Evolutionary conservation across 345 rosid genomes (phyloP), one percentile per base, ranked within the genome.

Genomic region (Adansonia digitata): DNA sequence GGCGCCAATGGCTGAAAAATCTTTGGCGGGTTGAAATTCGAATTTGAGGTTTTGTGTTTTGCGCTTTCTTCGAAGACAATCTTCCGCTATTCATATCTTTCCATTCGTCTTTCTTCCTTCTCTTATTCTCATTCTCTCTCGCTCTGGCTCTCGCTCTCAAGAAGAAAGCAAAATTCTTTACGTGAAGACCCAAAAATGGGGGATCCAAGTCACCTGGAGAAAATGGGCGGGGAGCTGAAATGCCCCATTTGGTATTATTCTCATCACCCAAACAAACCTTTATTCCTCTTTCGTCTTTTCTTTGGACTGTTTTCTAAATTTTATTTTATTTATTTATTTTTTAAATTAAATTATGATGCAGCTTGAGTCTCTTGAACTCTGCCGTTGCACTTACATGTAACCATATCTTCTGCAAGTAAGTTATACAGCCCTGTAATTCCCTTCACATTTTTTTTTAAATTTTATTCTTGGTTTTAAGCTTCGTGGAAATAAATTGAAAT

Each of bases 381-480:
- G 90, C 97, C 0, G 94, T 77, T 75, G 87, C 97, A 1, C 92
- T 94, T 52, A 52, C 87, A 7, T 93, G 98, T 77, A 94, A 94
- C 73, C 98, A 94, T 77, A 85, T 88, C 0, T 94, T 94, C 86
- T 92, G 98, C 98, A 91, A 87, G 98, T 92, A 85, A 84, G 87
- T 59, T 42, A 40, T 53, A 5, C 62, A 4, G 7, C 11, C 49
- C 15, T 56, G 18, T 64, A 1, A 29, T 76, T 11, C 43, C 1
- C 4, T 26, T 55, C 12, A 13, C 18, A 10, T 6, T n/a, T 17
- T 26, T 8, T 14, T 64, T 2, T 3, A 22, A 56, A n/a, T 11
- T n/a, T 9, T 24, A 12, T 17, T 57, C 43, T 2, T 2, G 3
- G 11, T 20, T 49, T 29, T n/a, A 26, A 29, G 17, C 42, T 77